Percentiles rank a stretch among this genome's conserved stretches.
Evolutionary conservation across 768 basidiomycete species (phyloP).

Genomic region (Phylloporus sp.): DNA sequence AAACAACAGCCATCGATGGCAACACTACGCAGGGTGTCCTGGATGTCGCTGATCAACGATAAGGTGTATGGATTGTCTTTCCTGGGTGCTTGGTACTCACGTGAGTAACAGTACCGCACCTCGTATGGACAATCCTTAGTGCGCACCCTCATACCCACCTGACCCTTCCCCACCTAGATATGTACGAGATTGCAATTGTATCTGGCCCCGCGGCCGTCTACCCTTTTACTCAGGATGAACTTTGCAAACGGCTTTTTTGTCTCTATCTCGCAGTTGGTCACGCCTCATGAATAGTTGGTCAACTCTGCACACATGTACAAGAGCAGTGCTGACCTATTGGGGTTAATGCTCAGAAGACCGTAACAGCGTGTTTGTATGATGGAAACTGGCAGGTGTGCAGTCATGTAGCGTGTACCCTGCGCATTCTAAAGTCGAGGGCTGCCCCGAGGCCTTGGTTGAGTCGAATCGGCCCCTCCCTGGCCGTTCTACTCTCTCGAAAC

Average conservation of each 20-base stretch:
- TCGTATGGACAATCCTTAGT: constrained; percentile 3
- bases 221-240: not conserved
- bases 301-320: too few relatives aligned
- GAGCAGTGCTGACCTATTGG: not conserved
- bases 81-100: not conserved
- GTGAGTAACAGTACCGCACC: not conserved
- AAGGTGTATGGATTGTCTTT: not conserved
- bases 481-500: too few relatives aligned
- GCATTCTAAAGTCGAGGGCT: too few relatives aligned
- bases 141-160: not conserved
- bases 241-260: not conserved
- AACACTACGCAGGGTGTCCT: not conserved
- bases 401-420: not conserved
- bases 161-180: not conserved
- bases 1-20: constrained; percentile 1
- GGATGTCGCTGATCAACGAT: not conserved
- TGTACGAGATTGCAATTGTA: constrained; percentile 1
- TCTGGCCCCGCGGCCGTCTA: not conserved
- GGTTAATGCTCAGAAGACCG: not conserved
- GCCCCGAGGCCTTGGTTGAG: too few relatives aligned
- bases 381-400: not conserved
- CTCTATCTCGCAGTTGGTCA: not conserved
- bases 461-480: too few relatives aligned
- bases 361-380: not conserved
- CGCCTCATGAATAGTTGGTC: not conserved